A percentile compares a stretch with the other conserved stretches of the same genome.
These are phyloP conservation scores for Anthostomella pinea DNA, from an alignment of 2,329 filamentous ascomycete species.

Conservation along the genomic window DNA sequence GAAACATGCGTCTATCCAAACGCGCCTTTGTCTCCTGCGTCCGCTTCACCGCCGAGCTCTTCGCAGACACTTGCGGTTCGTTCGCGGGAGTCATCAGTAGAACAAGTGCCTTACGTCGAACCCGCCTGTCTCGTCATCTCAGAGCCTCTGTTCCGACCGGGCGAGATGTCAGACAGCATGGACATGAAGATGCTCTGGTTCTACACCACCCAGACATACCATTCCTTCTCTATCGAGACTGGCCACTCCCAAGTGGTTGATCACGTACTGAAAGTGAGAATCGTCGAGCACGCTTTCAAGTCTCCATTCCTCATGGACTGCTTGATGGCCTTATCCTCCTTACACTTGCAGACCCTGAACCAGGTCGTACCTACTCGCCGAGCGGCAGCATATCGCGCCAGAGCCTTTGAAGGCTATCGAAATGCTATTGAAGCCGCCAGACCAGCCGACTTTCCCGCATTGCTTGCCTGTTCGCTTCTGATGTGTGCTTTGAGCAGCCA, in stretches of 20 bases:
- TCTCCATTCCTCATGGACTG: slow-evolving; percentile 55
- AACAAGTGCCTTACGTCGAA: slow-evolving; percentile 1
- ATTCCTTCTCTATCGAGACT: slow-evolving; percentile 43
- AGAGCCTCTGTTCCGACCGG: slow-evolving; percentile 37
- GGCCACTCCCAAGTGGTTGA: slow-evolving; percentile 36
- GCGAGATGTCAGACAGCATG: slow-evolving; percentile 31
- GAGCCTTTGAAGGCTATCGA: slow-evolving; percentile 49
- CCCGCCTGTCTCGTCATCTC: slow-evolving; percentile 18
- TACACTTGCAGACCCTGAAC: slow-evolving; percentile 45
- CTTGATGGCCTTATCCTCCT: slow-evolving; percentile 49
- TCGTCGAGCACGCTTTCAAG: slow-evolving; percentile 50
- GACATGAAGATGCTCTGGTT: slow-evolving; percentile 58
- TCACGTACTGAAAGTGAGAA: slow-evolving; percentile 42
- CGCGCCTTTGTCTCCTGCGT: slow-evolving; percentile 11
- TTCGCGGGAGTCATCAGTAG: slow-evolving; percentile 5
- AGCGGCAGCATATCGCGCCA: slow-evolving; percentile 44
- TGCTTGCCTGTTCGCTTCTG: slow-evolving; percentile 50
- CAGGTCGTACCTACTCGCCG: slow-evolving; percentile 39
- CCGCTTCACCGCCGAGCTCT: slow-evolving; percentile 3
- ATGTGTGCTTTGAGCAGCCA: slow-evolving; percentile 50
- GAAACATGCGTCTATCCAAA: slow-evolving; percentile 47
- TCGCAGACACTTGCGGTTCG: neutral
- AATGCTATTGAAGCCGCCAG: slow-evolving; percentile 47
- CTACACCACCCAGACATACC: slow-evolving; percentile 46
- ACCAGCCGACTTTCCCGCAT: slow-evolving; percentile 46